Evolutionary conservation across 129 eudicot species (phyloP).

Genomic region (Artemisia annua): DNA sequence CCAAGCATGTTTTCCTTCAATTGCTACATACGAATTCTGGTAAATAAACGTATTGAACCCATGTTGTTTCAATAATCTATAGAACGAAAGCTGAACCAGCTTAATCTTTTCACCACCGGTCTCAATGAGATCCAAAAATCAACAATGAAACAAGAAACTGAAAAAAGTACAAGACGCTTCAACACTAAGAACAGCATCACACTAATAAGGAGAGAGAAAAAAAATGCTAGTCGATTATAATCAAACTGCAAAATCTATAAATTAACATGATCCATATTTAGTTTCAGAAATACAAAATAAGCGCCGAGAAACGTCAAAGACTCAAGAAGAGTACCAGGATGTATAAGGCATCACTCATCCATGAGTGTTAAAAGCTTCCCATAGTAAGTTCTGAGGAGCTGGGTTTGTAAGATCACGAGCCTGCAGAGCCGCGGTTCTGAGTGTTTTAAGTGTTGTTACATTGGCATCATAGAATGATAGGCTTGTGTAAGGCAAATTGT

Average conservation of each 20-base stretch:
- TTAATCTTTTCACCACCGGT: background rate
- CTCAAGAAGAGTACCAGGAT: slow-evolving; percentile 5
- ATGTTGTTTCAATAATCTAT: background rate
- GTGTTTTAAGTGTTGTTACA: slow-evolving; percentile 32
- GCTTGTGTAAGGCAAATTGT: slow-evolving; percentile 33
- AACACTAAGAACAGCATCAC: background rate
- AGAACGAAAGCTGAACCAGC: background rate
- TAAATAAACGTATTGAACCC: background rate
- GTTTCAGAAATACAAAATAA: slow-evolving; percentile 15
- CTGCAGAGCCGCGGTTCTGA: slow-evolving; percentile 39
- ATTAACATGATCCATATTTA: slow-evolving; percentile 13
- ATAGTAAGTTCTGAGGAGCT: slow-evolving; percentile 32
- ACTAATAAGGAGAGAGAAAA: background rate
- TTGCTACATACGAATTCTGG: background rate
- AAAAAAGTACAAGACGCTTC: background rate
- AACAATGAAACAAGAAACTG: background rate
- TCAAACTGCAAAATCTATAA: slow-evolving; percentile 15
- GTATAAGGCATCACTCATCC: slow-evolving; percentile 20
- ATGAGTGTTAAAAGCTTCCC: slow-evolving; percentile 44
- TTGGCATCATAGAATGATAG: slow-evolving; percentile 38
- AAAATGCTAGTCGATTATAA: slow-evolving; percentile 1
- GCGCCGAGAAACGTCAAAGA: slow-evolving; percentile 3
- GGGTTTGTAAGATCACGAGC: slow-evolving; percentile 37
- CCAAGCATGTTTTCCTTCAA: background rate
- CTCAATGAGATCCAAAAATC: background rate